Evolutionary conservation across 257 asterid species (phyloP), one percentile per base, ranked within the genome.

Genomic region (Hygrophila difformis): DNA sequence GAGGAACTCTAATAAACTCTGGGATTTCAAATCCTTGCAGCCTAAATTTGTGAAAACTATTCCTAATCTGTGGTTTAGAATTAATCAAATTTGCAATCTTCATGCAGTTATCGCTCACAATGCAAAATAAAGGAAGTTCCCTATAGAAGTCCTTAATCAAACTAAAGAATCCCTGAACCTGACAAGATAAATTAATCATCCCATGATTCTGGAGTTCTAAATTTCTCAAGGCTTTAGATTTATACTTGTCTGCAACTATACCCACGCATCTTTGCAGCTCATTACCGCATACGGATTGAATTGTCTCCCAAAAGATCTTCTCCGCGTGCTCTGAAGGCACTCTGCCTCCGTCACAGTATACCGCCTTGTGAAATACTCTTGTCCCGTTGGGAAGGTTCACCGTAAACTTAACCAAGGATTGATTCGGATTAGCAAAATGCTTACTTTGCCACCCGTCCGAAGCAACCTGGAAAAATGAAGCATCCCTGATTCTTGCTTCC

Each of bases 381-480:
- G 71, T 68, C 38, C 88, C 89, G n/a, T 82, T 82, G 10, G 93
- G 93, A 23, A 82, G 88, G 61, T 75, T 82, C 15, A 68, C 72
- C 41, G 49, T 48, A 22, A 75, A 68, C 51, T 68, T 76, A 42
- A 78, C 65, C 64, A 78, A 45, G 28, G 56, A 60, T 18, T 65
- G 74, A 45, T 68, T 80, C 19, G 65, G 78, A 39, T 59, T 57
- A 21, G 49, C 56, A 43, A 57, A 61, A 46, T 20, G 58, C 29
- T 55, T 65, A 34, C 45, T 55, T 51, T 73, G 67, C 93, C 89
- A 82, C 44, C 93, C 93, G 21, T 68, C 74, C 1, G 74, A 82
- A 11, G 77, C 66, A 8, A 82, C 48, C 64, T 78, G 93, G 35
- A 82, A 82, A 59, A 73, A 82, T 1, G 60, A 61, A 1, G 93